A percentile compares a stretch with the other conserved stretches of the same genome.
Evolutionary conservation across 768 basidiomycete species (phyloP).

Genomic region (Udeniomyces megalosporus): DNA sequence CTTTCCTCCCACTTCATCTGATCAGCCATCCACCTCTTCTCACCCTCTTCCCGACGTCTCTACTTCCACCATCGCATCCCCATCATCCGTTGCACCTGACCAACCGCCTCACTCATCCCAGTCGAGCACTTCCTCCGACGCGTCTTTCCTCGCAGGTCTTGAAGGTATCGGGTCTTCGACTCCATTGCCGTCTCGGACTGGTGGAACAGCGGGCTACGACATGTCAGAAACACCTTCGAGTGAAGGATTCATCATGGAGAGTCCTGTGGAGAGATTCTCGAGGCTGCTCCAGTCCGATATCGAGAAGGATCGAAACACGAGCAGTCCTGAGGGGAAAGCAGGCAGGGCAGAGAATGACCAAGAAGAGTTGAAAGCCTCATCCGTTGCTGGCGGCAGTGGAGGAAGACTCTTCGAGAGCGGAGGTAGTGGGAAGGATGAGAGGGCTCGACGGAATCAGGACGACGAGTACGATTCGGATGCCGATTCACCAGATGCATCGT

Average conservation of each 20-base stretch:
- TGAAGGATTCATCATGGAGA: slow-evolving; percentile 1
- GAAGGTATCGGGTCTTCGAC: slow-evolving; percentile 2
- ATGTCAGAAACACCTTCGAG: background rate
- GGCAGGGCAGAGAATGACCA: background rate
- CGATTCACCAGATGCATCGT: slow-evolving; percentile 15
- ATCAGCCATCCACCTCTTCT: background rate
- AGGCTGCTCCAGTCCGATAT: background rate
- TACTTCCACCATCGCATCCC: background rate
- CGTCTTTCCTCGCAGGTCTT: slow-evolving; percentile 8
- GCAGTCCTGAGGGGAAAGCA: background rate
- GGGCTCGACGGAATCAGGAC: background rate
- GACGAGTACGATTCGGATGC: slow-evolving; percentile 12
- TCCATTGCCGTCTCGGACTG: background rate
- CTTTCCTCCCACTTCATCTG: slow-evolving; percentile 16
- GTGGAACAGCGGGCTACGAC: background rate
- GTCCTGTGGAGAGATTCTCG: slow-evolving; percentile 2
- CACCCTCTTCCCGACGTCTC: background rate
- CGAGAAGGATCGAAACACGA: background rate
- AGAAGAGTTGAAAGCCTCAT: background rate
- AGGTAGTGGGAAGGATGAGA: background rate
- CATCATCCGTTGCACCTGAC: background rate
- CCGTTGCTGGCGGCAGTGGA: background rate
- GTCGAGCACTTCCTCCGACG: background rate
- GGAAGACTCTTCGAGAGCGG: background rate
- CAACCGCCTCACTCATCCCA: background rate